Conservation (phyloP, 108 stramenopile genomes). For the Chaetoceros tenuissimus region DNA sequence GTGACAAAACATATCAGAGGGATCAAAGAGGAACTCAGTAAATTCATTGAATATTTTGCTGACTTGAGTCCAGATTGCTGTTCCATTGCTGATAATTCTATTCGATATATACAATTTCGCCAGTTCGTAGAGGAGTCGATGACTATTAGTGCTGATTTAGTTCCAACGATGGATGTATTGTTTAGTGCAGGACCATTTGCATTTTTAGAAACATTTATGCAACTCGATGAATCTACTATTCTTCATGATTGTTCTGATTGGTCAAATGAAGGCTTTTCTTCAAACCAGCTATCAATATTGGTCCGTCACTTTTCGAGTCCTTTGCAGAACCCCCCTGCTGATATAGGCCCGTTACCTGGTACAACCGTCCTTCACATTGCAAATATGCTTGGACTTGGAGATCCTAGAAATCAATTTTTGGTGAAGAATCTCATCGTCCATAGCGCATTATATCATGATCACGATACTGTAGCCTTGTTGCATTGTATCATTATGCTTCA, state of each 20-base stretch:
- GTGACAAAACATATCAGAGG: background rate
- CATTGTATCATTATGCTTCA: constrained; percentile 41
- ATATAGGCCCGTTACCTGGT: constrained; percentile 41
- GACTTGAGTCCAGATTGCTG: background rate
- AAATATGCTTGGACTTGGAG: constrained; percentile 36
- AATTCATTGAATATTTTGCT: background rate
- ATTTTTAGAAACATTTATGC: background rate
- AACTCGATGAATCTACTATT: background rate
- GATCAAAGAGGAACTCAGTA: background rate
- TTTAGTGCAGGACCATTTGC: background rate
- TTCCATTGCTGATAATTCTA: background rate
- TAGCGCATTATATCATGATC: constrained; percentile 27
- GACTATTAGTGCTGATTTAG: background rate
- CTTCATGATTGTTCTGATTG: background rate
- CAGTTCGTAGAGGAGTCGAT: background rate
- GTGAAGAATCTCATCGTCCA: constrained; percentile 41
- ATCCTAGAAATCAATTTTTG: constrained; percentile 18
- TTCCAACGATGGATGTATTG: background rate
- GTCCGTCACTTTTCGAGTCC: background rate
- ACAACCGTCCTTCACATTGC: constrained; percentile 51
- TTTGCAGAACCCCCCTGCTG: background rate
- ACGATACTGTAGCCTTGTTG: constrained; percentile 46
- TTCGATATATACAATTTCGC: background rate
- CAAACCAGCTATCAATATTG: background rate
- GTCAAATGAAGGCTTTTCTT: background rate